Evolutionary conservation across 2,329 filamentous ascomycete species (phyloP), one percentile per base, ranked within the genome.

Genomic region (Dendrostoma leiphaemia): DNA sequence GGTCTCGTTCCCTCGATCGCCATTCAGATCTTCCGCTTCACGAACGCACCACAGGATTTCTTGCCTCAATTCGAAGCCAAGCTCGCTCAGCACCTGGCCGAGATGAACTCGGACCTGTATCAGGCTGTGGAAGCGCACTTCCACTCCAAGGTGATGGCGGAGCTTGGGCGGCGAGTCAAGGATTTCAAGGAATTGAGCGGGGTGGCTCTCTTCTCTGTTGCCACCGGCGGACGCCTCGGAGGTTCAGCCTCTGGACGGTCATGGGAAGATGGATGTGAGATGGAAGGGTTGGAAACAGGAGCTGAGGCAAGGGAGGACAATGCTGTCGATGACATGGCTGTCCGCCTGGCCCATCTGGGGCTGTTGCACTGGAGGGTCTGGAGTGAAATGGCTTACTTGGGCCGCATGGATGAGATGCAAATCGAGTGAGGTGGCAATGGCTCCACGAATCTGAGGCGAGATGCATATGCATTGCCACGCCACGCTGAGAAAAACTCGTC

Each of bases 281-380:
- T 46, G 46, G 48, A 54, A 46, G 48, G 31, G 19, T 5, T 43
- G n/a, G 40, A 37, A 17, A 34, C 60, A 6, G 60, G 62, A 53
- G 73, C 72, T 9, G 75, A 78, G 51, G 68, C 70, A 8, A 74
- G 78, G 40, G 79, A 82, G 47, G 80, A 83, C 46, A 75, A 73
- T 40, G 76, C 78, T 31, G 64, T 89, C 34, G 77, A 80, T 40
- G 86, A 91, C 55, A 83, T 96, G 68, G 84, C 90, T 1, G 87
- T 85, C 41, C 84, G 90, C 43, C 78, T 96, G 48, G 87, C 90
- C 6, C 93, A 97, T 65, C 83, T 97, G 41, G 85, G 89, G 13
- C 79, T 94, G 6, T 74, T 97, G 23, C 91, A 97, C 70, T 97
- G 92, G 91, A 82, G 90, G 46, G 88, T 96, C 3, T 97, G 92